Conservation (phyloP, 768 basidiomycete genomes). For the Naganishia antarctica region DNA sequence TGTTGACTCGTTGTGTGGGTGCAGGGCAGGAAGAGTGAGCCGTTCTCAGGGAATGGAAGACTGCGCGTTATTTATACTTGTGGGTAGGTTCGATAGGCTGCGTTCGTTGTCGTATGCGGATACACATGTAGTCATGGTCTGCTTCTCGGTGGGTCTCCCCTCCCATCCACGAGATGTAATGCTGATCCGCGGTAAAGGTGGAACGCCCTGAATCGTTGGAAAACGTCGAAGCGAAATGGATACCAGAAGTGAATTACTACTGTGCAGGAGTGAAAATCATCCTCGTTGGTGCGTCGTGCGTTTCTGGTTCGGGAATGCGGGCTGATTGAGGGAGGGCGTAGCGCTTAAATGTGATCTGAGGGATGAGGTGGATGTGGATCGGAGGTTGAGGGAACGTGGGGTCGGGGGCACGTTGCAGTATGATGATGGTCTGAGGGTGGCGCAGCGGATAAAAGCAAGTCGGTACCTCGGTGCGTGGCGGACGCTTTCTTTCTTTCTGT, state of each 20-base stretch:
- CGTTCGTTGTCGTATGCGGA: slow-evolving; percentile 94
- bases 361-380: slow-evolving; percentile 69
- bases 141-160: slow-evolving; percentile 60
- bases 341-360: slow-evolving; percentile 94
- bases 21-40: slow-evolving; percentile 53
- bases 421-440: slow-evolving; percentile 73
- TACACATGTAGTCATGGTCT: slow-evolving; percentile 92
- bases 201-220: slow-evolving; percentile 93
- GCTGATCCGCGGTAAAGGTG: slow-evolving; percentile 51
- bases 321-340: slow-evolving; percentile 39
- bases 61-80: background rate
- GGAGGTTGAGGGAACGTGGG: slow-evolving; percentile 63
- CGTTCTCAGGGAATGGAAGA: background rate
- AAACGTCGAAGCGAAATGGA: slow-evolving; percentile 77
- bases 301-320: background rate
- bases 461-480: slow-evolving; percentile 76
- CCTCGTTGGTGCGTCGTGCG: slow-evolving; percentile 75
- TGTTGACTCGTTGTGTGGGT: background rate
- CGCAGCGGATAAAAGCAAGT: slow-evolving; percentile 53
- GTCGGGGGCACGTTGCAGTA: slow-evolving; percentile 74
- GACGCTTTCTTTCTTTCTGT: background rate
- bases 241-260: slow-evolving; percentile 60
- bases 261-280: slow-evolving; percentile 95
- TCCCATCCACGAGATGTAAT: background rate
- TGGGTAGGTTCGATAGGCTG: slow-evolving; percentile 68